Conservation (phyloP, 345 rosid genomes). For the Populus euphratica region DNA sequence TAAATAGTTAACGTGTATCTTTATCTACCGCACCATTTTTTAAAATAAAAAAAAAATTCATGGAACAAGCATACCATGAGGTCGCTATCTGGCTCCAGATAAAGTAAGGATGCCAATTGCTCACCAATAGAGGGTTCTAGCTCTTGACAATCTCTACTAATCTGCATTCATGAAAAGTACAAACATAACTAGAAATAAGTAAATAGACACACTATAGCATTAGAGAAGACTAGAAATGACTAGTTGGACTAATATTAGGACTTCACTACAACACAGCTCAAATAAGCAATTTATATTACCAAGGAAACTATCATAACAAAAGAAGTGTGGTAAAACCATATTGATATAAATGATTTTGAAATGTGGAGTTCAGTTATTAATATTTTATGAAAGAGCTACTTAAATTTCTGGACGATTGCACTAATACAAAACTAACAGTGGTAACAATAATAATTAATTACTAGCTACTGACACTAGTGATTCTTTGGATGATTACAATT, state of each 20-base stretch:
- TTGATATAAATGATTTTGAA: background rate
- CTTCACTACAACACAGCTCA: background rate
- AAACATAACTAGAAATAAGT: slow-evolving; percentile 15
- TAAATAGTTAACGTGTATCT: slow-evolving; percentile 4
- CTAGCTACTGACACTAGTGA: too few species aligned
- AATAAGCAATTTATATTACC: background rate
- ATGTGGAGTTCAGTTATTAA: background rate
- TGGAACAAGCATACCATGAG: slow-evolving; percentile 70
- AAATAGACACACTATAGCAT: background rate
- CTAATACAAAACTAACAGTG: background rate
- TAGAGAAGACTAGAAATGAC: background rate
- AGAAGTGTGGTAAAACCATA: background rate
- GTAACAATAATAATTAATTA: background rate
- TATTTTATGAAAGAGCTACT: background rate
- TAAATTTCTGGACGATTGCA: background rate
- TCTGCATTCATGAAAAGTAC: slow-evolving; percentile 44
- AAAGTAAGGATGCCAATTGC: slow-evolving; percentile 89
- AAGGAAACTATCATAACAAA: background rate
- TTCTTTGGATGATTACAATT: too few species aligned
- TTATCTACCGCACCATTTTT: background rate
- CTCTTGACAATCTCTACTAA: slow-evolving; percentile 99
- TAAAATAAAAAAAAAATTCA: background rate
- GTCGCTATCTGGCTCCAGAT: slow-evolving; percentile 95
- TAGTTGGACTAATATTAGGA: background rate
- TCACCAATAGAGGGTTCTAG: slow-evolving; percentile 90